Percentiles rank a stretch among this genome's conserved stretches.
Evolutionary conservation across 768 basidiomycete species (phyloP).

Genomic region (Lentinula lateritia): DNA sequence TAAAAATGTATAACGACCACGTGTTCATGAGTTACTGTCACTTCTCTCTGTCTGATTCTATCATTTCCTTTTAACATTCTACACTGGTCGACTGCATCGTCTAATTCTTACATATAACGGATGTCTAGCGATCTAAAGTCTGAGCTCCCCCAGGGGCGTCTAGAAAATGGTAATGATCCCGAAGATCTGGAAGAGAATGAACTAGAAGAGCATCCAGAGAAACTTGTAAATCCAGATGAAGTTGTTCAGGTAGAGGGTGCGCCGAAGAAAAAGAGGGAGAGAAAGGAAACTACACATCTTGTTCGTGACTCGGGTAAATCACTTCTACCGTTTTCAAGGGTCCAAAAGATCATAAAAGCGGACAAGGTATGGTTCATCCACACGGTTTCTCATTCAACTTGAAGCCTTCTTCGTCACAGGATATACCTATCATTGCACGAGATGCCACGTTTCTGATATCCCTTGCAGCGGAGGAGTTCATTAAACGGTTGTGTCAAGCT

Average conservation of each 20-base stretch:
- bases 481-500: constrained; percentile 67
- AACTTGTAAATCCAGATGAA: background rate
- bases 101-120: background rate
- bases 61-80: too few species aligned
- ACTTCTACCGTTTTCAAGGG: constrained; percentile 3
- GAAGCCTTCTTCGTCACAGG: constrained; percentile 32
- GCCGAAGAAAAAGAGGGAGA: constrained; percentile 4
- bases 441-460: constrained; percentile 80
- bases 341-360: constrained; percentile 59
- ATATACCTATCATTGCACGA: constrained; percentile 67
- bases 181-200: background rate
- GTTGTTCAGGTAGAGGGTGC: background rate
- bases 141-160: background rate
- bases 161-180: background rate
- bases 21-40: too few species aligned
- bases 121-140: background rate
- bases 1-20: too few species aligned
- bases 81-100: too few species aligned
- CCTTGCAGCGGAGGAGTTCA: constrained; percentile 85
- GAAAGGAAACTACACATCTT: background rate
- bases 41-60: too few species aligned
- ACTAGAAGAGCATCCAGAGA: background rate
- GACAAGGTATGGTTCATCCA: constrained; percentile 42
- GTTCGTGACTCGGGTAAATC: constrained; percentile 4
- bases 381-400: background rate